A percentile compares a stretch with the other conserved stretches of the same genome.
These are phyloP conservation scores for Daldinia childiae DNA, from an alignment of 495 filamentous ascomycete genomes.

Conservation along the genomic window DNA sequence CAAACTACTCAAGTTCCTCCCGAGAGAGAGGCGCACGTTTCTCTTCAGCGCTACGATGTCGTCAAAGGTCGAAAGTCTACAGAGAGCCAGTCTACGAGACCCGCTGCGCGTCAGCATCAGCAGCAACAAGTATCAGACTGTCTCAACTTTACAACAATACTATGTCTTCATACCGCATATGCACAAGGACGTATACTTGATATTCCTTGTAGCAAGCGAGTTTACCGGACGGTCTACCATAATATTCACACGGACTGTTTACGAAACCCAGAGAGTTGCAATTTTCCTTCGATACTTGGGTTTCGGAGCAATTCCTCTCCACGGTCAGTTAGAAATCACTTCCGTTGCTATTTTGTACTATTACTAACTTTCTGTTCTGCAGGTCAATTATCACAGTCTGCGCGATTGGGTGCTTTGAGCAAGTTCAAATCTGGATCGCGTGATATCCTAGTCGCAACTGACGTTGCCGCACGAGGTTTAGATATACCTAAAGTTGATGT, in stretches of 20 bases:
- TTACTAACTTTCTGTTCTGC: background rate
- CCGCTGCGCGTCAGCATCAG: slow-evolving; percentile 76
- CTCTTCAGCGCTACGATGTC: slow-evolving; percentile 95
- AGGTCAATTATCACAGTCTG: slow-evolving; percentile 74
- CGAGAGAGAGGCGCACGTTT: slow-evolving; percentile 80
- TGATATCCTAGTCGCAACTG: slow-evolving; percentile 92
- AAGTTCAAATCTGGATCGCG: slow-evolving; percentile 83
- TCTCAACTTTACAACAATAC: slow-evolving; percentile 81
- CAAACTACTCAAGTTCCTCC: slow-evolving; percentile 90
- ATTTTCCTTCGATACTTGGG: slow-evolving; percentile 80
- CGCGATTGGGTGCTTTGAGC: slow-evolving; percentile 82
- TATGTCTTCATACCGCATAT: slow-evolving; percentile 88
- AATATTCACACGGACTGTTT: slow-evolving; percentile 92
- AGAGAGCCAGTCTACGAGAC: slow-evolving; percentile 84
- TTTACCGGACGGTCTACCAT: slow-evolving; percentile 84
- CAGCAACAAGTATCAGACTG: slow-evolving; percentile 83
- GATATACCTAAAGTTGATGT: slow-evolving; percentile 94
- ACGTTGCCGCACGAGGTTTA: slow-evolving; percentile 92
- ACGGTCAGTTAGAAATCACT: slow-evolving; percentile 66
- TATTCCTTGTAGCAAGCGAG: slow-evolving; percentile 80
- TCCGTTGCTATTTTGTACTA: background rate
- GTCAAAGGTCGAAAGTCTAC: slow-evolving; percentile 89
- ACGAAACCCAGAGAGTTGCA: slow-evolving; percentile 85
- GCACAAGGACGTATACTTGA: slow-evolving; percentile 90
- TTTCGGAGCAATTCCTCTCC: slow-evolving; percentile 87